Evolutionary conservation across 805 yeast species (phyloP).

Genomic region (Ogataea henricii): DNA sequence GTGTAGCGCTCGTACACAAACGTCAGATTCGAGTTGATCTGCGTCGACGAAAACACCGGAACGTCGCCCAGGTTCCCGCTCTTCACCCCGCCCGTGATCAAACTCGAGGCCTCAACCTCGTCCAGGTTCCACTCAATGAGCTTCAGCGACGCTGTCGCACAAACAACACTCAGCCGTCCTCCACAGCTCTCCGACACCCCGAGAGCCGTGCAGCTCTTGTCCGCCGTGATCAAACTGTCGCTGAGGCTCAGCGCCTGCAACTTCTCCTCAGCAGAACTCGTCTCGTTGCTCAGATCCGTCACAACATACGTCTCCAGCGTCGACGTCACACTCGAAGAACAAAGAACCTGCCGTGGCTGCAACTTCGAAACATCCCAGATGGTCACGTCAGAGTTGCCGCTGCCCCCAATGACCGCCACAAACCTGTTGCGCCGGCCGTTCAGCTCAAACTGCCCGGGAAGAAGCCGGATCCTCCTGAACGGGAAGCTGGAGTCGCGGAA

Average conservation of each 20-base stretch:
- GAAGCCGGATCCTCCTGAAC: constrained; percentile 47
- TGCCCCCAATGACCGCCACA: constrained; percentile 69
- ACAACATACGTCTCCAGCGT: constrained; percentile 30
- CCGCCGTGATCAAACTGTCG: constrained; percentile 16
- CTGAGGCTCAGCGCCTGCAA: constrained; percentile 19
- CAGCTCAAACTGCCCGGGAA: constrained; percentile 42
- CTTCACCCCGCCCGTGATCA: constrained; percentile 26
- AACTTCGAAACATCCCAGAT: constrained; percentile 75
- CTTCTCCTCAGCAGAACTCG: constrained; percentile 26
- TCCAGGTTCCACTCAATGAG: constrained; percentile 43
- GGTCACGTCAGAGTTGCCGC: constrained; percentile 56
- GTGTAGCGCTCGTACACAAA: constrained; percentile 42
- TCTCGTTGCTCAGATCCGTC: constrained; percentile 24
- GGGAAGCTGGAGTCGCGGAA: constrained; percentile 46
- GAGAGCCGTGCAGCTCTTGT: constrained; percentile 31
- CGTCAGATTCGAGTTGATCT: constrained; percentile 41
- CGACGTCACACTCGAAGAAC: constrained; percentile 28
- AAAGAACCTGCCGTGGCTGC: constrained; percentile 45
- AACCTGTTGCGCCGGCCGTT: constrained; percentile 41
- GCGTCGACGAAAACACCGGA: constrained; percentile 34
- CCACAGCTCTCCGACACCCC: constrained; percentile 11
- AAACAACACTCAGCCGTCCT: constrained; percentile 16
- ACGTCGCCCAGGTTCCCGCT: constrained; percentile 10
- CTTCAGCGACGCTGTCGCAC: constrained; percentile 23
- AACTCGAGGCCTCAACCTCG: constrained; percentile 34